These are phyloP conservation scores for Agaricus blazei DNA, from an alignment of 768 basidiomycete genomes.

Conservation along the genomic window DNA sequence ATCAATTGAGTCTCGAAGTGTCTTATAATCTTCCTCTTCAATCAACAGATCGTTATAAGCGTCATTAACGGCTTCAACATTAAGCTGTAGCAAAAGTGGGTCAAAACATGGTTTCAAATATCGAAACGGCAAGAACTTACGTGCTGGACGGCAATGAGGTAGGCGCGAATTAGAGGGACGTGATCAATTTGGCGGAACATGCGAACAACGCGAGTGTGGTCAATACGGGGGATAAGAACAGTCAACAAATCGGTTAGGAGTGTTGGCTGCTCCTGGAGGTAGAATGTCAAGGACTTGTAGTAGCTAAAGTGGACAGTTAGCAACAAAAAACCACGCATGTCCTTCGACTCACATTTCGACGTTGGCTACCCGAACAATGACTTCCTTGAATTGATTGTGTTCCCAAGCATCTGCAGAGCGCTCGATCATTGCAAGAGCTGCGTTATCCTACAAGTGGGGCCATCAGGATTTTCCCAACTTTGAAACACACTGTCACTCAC, in stretches of 20 bases:
- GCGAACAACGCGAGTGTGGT: constrained; percentile 91
- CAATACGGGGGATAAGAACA: constrained; percentile 89
- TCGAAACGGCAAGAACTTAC: constrained; percentile 37
- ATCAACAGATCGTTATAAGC: constrained; percentile 98
- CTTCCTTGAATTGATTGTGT: constrained; percentile 99
- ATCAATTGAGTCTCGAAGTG: constrained; percentile 94
- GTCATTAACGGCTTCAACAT: constrained; percentile 96
- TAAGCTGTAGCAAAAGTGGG: constrained; percentile 50
- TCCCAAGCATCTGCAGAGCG: constrained; percentile 99
- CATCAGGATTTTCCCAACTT: neutral
- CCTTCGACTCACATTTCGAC: constrained; percentile 76
- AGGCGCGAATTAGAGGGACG: constrained; percentile 91
- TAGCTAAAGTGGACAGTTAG: constrained; percentile 46
- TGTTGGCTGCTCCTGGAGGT: constrained; percentile 89
- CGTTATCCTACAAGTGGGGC: constrained; percentile 67
- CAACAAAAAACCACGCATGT: neutral
- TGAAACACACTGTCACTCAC: constrained; percentile 33
- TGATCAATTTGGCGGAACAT: constrained; percentile 96
- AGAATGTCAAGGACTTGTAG: constrained; percentile 93
- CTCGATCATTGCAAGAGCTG: constrained; percentile 98
- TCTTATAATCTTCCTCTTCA: constrained; percentile 98
- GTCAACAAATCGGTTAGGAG: constrained; percentile 91
- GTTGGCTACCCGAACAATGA: constrained; percentile 93
- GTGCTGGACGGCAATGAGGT: constrained; percentile 95
- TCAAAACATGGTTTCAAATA: neutral